Percentiles rank a stretch among this genome's conserved stretches.
Evolutionary conservation across 2,329 filamentous ascomycete genomes (phyloP).

Genomic region (Lecanicillium sp.): DNA sequence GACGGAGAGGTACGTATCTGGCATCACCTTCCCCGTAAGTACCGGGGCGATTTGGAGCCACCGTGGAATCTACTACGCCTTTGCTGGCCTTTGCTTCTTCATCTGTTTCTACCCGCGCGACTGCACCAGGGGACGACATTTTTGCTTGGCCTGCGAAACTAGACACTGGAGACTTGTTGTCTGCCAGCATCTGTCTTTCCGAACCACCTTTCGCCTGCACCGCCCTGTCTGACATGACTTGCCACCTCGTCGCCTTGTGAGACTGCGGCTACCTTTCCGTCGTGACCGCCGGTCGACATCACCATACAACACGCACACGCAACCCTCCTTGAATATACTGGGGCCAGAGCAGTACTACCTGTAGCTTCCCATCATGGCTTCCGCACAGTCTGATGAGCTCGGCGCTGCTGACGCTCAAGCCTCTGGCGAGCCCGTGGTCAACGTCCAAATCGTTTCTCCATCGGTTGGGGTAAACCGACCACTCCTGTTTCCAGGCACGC

Average conservation of each 20-base stretch:
- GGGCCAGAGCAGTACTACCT: constrained; percentile 24
- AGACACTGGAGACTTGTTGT: too few species aligned
- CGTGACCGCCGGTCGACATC: constrained; percentile 1
- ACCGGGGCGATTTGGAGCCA: constrained; percentile 9
- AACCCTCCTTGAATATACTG: neutral
- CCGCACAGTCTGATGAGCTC: constrained; percentile 12
- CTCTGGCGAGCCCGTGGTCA: constrained; percentile 35
- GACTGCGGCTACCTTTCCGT: too few species aligned
- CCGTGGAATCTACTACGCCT: constrained; percentile 7
- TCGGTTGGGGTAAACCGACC: constrained; percentile 45
- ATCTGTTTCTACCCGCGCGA: too few species aligned
- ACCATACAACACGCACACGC: constrained; percentile 4
- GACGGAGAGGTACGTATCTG: constrained; percentile 3
- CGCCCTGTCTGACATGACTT: constrained; percentile 3
- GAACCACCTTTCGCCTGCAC: neutral
- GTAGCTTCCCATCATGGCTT: too few species aligned
- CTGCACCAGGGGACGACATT: too few species aligned
- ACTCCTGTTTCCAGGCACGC: constrained; percentile 40
- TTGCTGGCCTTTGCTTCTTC: too few species aligned
- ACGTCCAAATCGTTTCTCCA: constrained; percentile 52
- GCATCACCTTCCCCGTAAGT: too few species aligned
- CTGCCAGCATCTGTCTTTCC: too few species aligned
- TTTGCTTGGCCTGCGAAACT: too few species aligned
- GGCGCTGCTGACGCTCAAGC: constrained; percentile 13
- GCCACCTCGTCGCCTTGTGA: too few species aligned